Base-by-base conservation (phyloP, 176 grass and related monocot species). In the Lolium multiflorum region DNA sequence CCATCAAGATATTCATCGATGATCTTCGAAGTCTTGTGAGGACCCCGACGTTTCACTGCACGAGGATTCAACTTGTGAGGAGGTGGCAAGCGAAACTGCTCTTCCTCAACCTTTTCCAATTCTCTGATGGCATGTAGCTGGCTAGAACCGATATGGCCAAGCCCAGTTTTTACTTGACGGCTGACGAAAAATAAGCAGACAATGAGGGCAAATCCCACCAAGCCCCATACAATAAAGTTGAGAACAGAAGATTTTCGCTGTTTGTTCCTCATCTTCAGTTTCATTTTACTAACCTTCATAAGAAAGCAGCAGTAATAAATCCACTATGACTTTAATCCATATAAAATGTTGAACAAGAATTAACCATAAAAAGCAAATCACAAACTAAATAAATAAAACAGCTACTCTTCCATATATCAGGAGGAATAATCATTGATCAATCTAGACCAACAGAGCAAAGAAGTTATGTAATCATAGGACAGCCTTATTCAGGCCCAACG, bases 1-100 rank as follows among this genome's bases (percentile, higher is more conserved):
- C 89, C 96, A 76, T 98, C 91, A 49, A 98, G 79, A 88, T 94
- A 98, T 80, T 98, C 91, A 74, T 92, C 79, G 43, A 95, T 76
- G 15, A 87, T 20, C 71, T 91, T 83, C 4, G 69, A 64, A 11
- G 17, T 20, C 56, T 91, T 95, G 67, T 70, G 89, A 56, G 88
- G 41, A 2, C 91, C 88, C 37, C 84, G 78, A 21, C 93, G 65
- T 91, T 94, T 98, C 80, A 88, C 57, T 10, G 96, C 96, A 86
- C 91, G 89, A 38, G 88, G 93, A 41, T 91, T 94, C 86, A 87
- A 82, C 76, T 92, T 92, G 75, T 91, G 94, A 79, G 86, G 83
- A 60, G 90, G 88, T 7, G 86, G 86, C 86, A 98, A 82, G 51
- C 52, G 86, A 50, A 94, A 91, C 35, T 66, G 67, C 65, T 92